Base-by-base conservation (phyloP, 441 rosid genomes). In the Croton laevigatus region DNA sequence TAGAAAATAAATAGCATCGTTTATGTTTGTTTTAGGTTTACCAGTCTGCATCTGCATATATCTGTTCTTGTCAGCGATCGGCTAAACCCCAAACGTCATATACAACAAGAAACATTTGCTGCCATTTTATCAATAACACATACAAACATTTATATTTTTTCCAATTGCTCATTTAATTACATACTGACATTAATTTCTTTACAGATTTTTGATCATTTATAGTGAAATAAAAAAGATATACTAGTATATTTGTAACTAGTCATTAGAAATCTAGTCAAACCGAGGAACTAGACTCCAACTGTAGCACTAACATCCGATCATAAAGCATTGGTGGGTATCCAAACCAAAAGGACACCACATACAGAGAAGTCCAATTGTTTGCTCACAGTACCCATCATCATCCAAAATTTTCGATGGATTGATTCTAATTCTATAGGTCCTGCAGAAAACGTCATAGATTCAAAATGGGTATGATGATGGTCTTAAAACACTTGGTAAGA, bases 11-110 rank as follows among this genome's bases (percentile, higher is more conserved):
- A 6, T 45, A 3, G 14, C 54, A 45, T 3, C 19, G 36, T 45
- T 44, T 52, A n/a, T 6, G 14, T 19, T 22, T 44, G 32, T 27
- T 27, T 27, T 27, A 27, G 32, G 32, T 62, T 45, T 16, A 44
- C 38, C 67, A 44, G 23, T 63, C 40, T 48, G 53, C 45, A 8
- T 27, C 22, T 7, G 13, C 13, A 9, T 42, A 0, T 13, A 45
- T 64, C 67, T 49, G 34, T 64, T 32, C 5, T 45, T 45, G 67
- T 48, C 68, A 27, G 57, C 20, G 12, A 46, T 64, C 40, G 46
- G 23, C 13, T 61, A n/a, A 40, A 38, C 27, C 20, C n/a, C 6
- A n/a, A 19, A 48, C 13, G 23, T 36, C 17, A 37, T 13, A 8
- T 19, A 3, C 27, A n/a, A 46, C 52, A 46, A 19, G 23, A 52